Evolutionary conservation across 2,329 filamentous ascomycete species (phyloP), one percentile per base, ranked within the genome.

Genomic region (Cladorrhinum sp.): DNA sequence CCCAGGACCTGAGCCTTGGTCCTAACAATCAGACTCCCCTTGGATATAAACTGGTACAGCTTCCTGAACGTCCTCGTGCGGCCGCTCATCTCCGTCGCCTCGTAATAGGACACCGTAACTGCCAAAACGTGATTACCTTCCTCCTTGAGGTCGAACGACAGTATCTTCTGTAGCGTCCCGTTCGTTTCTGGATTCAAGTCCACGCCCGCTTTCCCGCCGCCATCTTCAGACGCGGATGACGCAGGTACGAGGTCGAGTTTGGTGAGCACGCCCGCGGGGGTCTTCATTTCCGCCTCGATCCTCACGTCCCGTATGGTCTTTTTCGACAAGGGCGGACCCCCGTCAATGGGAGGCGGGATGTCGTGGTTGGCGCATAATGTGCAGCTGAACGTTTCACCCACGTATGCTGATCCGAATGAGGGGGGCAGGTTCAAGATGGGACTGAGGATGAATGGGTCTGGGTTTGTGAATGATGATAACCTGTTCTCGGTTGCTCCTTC

Each of bases 341-440:
- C 45, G 27, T 49, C 29, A 45, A 59, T 29, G 22, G 61, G 61
- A 22, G 68, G 71, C 9, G 69, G 50, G 76, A 77, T 62, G 76
- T 98, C 93, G 73, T 97, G 93, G 78, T 96, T 97, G n/a, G 91
- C 93, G 76, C 93, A 96, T 22, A 98, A 82, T 1, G 93, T 96
- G 76, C 95, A 99, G 65, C 89, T 88, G 76, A 99, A 98, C 0
- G 89, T 92, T 78, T 98, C 93, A 68, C 95, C 95, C 20, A 98
- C 93, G 73, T 97, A 97, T 8, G 93, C 93, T 12, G 91, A 93
- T 50, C 93, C 93, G 73, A 99, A 98, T 0, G 92, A 89, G 16
- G 92, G 88, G 9, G 95, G 93, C 1, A 98, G 86, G 51, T 91
- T 95, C 69, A 98, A 83, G 57, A 87, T 80, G 1, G 85, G 85